A percentile compares a stretch with the other conserved stretches of the same genome.
These are phyloP conservation scores for Boletus huronensis DNA, from an alignment of 768 basidiomycete species.

Conservation along the genomic window DNA sequence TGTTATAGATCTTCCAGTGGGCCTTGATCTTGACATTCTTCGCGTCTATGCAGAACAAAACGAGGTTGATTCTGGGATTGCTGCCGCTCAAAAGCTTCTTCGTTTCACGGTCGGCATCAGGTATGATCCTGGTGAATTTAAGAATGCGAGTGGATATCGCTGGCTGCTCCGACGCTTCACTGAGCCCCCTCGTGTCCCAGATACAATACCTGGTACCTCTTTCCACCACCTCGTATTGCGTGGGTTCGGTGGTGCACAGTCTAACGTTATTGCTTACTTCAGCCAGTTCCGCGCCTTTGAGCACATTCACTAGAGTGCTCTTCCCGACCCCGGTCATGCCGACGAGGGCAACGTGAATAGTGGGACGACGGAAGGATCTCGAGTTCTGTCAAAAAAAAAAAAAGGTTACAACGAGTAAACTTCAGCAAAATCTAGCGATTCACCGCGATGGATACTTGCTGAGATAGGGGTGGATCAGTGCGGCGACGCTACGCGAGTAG, in stretches of 20 bases:
- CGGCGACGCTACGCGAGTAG: not conserved
- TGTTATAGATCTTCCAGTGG: slow-evolving; percentile 21
- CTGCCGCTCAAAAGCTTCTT: slow-evolving; percentile 12
- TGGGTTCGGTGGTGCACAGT: slow-evolving; percentile 16
- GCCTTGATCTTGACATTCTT: slow-evolving; percentile 11
- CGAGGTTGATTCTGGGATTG: slow-evolving; percentile 13
- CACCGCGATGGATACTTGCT: not conserved
- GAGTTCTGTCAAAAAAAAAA: not conserved
- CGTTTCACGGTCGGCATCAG: slow-evolving; percentile 16
- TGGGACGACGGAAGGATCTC: too few species aligned
- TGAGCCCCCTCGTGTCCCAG: slow-evolving; percentile 27
- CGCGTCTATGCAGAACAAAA: slow-evolving; percentile 20
- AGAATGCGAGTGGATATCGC: not conserved
- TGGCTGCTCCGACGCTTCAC: slow-evolving; percentile 13
- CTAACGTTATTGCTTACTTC: slow-evolving; percentile 11
- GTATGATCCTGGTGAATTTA: not conserved
- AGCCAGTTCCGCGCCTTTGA: slow-evolving; percentile 11
- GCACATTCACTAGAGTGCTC: slow-evolving; percentile 27
- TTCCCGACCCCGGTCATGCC: slow-evolving; percentile 27
- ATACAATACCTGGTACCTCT: slow-evolving; percentile 7
- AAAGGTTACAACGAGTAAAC: not conserved
- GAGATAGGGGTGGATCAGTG: not conserved
- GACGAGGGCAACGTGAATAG: slow-evolving; percentile 18
- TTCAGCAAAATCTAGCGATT: not conserved
- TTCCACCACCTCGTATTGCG: slow-evolving; percentile 5